Percentiles rank a stretch among this genome's conserved stretches.
Conservation (phyloP, 306 rosid genomes). For the Cucurbita maxima region DNA sequence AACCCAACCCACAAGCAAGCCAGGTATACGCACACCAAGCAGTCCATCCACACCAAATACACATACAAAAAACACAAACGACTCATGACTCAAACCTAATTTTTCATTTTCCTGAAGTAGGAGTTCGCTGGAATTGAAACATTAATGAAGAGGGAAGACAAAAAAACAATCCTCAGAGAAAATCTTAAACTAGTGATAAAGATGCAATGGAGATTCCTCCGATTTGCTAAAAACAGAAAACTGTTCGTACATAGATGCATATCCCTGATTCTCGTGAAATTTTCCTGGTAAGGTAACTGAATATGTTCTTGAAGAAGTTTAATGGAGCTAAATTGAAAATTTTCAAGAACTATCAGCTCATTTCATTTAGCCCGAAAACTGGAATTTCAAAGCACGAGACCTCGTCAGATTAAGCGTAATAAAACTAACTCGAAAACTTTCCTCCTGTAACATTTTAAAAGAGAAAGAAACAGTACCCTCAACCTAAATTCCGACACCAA, state of each 20-base stretch:
- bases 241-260: neutral
- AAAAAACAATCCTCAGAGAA: conserved; percentile 2
- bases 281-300: neutral
- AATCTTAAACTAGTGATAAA: neutral
- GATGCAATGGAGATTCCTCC: neutral
- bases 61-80: conserved; percentile 78
- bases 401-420: neutral
- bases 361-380: neutral
- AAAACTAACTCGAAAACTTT: neutral
- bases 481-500: neutral
- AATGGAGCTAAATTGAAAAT: neutral
- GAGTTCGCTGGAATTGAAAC: conserved; percentile 14
- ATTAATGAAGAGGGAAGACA: conserved; percentile 4
- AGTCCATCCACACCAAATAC: conserved; percentile 71
- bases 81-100: conserved; percentile 50
- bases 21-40: conserved; percentile 69
- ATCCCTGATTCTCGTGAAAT: neutral
- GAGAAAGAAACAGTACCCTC: neutral
- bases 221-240: neutral
- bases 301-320: neutral
- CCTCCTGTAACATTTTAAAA: neutral
- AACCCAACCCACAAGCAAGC: conserved; percentile 60
- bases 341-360: neutral
- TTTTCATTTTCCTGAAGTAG: conserved; percentile 31
- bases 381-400: neutral